Base-by-base conservation (phyloP, 78 protist species). In the Bigelowiella natans region DNA sequence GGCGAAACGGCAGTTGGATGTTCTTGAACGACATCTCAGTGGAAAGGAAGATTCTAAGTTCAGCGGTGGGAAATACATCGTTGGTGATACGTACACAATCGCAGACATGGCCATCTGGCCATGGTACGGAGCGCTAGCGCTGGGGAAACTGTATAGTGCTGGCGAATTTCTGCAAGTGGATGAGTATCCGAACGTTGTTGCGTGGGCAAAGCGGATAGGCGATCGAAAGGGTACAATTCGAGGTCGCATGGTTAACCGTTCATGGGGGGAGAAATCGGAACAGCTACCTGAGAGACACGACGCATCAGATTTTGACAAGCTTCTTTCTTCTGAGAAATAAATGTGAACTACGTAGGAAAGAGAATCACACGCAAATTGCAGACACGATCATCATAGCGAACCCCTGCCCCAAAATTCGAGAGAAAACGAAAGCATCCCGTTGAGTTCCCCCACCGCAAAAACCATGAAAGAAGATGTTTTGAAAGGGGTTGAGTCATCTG, bases 21-120 rank as follows among this genome's bases (percentile, higher is more conserved):
- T 96, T 31, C 92, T 96, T 63, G 94, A 96, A 37, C 40, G 30
- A 34, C 92, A 82, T 40, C 90, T 95, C 37, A 91, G 73, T 38
- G 93, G 37, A 0, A 92, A 86, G 7, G 85, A 73, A 31, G 38
- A 30, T 26, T 7, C 28, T 26, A 26, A 18, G 37, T 18, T 3
- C 30, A 31, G n/a, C n/a, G 73, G 73, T 51, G 73, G 73, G 18
- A 36, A 1, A 40, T 96, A 92, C 91, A 88, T 96, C 0, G 88
- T 92, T 2, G 97, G 98, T 63, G 91, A 94, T 18, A 92, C 91
- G 88, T 94, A 90, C 39, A 90, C 95, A 38, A 92, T 96, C 38
- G 97, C 97, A 28, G 98, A 95, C 83, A 96, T 95, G 37, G 91
- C 85, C 37, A 39, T 84, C 83, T 91, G 3, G 84, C 95, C 95